A percentile compares a stretch with the other conserved stretches of the same genome.
Evolutionary conservation across 148 eudicot genomes (phyloP).

Genomic region (Linanthus parryae): DNA sequence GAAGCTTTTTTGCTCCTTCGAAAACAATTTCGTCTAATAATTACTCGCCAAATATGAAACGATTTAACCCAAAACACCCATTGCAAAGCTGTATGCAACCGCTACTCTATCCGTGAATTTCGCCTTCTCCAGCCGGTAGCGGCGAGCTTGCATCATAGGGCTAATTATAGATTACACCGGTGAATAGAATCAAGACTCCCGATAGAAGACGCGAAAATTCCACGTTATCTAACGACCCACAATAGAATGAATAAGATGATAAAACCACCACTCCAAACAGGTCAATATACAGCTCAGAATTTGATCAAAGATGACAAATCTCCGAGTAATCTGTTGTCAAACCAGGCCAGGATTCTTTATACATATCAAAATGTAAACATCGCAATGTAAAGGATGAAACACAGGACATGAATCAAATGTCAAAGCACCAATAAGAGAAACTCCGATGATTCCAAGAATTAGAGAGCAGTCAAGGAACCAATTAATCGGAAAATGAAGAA

Average conservation of each 20-base stretch:
- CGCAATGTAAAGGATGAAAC: constrained; percentile 28
- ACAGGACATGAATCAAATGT: constrained; percentile 25
- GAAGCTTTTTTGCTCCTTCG: constrained; percentile 19
- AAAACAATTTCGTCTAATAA: constrained; percentile 31
- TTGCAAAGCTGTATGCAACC: constrained; percentile 19
- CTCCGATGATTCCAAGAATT: constrained; percentile 35
- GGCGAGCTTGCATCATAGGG: constrained; percentile 33
- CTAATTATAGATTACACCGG: constrained; percentile 33
- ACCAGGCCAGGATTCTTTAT: constrained; percentile 31
- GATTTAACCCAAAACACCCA: constrained; percentile 29
- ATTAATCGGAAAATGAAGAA: constrained; percentile 36
- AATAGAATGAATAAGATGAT: constrained; percentile 39
- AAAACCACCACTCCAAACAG: constrained; percentile 56
- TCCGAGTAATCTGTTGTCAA: constrained; percentile 5
- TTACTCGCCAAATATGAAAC: constrained; percentile 27
- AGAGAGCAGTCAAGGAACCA: constrained; percentile 23
- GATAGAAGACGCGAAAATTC: constrained; percentile 29
- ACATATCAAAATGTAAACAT: constrained; percentile 17
- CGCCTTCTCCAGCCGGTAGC: constrained; percentile 30
- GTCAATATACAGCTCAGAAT: constrained; percentile 29
- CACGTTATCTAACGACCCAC: constrained; percentile 33
- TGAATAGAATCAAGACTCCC: constrained; percentile 46
- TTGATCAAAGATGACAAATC: constrained; percentile 28
- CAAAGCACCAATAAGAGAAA: constrained; percentile 39
- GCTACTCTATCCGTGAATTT: constrained; percentile 17